Evolutionary conservation across 2,329 filamentous ascomycete species (phyloP).

Genomic region (Diplodia corticola): DNA sequence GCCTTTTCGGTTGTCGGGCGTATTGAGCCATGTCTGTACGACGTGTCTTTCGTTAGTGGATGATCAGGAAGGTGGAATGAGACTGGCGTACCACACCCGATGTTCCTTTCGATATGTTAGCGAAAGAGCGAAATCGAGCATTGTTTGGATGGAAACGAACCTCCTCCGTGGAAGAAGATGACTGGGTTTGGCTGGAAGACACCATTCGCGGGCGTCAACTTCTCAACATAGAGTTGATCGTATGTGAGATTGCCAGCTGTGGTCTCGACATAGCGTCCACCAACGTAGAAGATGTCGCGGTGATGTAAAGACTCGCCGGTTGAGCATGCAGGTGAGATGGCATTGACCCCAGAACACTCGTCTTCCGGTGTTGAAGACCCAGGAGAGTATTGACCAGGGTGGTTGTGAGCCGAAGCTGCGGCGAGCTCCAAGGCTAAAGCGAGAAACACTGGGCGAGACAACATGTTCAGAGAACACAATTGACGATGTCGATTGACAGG

Average conservation of each 20-base stretch:
- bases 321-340: not conserved
- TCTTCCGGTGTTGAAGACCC: not conserved
- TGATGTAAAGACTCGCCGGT: not conserved
- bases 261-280: not conserved
- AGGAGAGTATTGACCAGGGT: not conserved
- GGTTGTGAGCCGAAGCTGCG: not conserved
- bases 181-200: constrained; percentile 29
- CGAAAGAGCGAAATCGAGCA: not conserved
- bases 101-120: constrained; percentile 10
- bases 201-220: constrained; percentile 40
- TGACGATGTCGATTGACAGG: too few relatives aligned
- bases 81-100: constrained; percentile 8
- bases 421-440: not conserved
- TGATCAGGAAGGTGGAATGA: not conserved
- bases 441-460: not conserved
- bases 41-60: not conserved
- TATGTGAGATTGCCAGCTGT: constrained; percentile 21
- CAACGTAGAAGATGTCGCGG: constrained; percentile 1
- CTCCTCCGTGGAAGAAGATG: constrained; percentile 30
- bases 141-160: not conserved
- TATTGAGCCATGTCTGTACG: constrained; percentile 49
- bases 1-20: constrained; percentile 49
- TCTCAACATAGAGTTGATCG: constrained; percentile 59
- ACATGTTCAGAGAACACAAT: not conserved
- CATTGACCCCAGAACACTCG: not conserved